A percentile compares a stretch with the other conserved stretches of the same genome.
Conservation (phyloP, 306 rosid species). For the Echinosophora koreensis region DNA sequence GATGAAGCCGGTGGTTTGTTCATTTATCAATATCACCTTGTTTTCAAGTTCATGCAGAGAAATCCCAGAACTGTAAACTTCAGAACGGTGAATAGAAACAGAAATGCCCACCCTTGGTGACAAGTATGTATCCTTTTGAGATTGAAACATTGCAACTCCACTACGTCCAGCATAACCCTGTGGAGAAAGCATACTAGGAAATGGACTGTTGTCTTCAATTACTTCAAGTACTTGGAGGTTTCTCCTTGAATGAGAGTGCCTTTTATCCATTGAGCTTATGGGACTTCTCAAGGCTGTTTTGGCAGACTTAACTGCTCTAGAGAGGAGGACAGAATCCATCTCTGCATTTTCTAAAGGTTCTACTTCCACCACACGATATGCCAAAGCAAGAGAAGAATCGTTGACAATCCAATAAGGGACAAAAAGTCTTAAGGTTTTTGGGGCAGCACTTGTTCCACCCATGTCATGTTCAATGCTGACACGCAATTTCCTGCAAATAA, state of each 20-base stretch:
- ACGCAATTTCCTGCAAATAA: constrained; percentile 81
- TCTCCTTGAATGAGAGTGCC: constrained; percentile 66
- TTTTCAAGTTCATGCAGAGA: constrained; percentile 93
- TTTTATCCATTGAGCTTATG: constrained; percentile 76
- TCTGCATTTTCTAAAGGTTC: constrained; percentile 82
- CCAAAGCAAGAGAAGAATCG: constrained; percentile 77
- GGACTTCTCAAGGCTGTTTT: constrained; percentile 77
- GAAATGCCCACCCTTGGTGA: constrained; percentile 93
- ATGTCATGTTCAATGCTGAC: constrained; percentile 90
- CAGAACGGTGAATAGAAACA: constrained; percentile 73
- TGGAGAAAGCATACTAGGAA: constrained; percentile 96
- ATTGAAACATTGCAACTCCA: constrained; percentile 70
- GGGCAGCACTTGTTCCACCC: constrained; percentile 93
- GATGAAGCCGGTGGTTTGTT: constrained; percentile 24
- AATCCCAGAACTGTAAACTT: constrained; percentile 81
- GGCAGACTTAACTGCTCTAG: constrained; percentile 86
- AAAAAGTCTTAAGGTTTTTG: constrained; percentile 84
- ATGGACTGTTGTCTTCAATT: constrained; percentile 85
- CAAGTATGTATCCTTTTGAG: constrained; percentile 76
- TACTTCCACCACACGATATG: constrained; percentile 91
- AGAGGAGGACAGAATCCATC: constrained; percentile 62
- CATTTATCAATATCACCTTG: constrained; percentile 67
- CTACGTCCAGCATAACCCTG: constrained; percentile 79
- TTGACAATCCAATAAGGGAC: constrained; percentile 97
- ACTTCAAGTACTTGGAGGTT: constrained; percentile 82